phyloP scores from a whole-genome alignment of 345 rosid species.

The Viola odorata region DNA sequence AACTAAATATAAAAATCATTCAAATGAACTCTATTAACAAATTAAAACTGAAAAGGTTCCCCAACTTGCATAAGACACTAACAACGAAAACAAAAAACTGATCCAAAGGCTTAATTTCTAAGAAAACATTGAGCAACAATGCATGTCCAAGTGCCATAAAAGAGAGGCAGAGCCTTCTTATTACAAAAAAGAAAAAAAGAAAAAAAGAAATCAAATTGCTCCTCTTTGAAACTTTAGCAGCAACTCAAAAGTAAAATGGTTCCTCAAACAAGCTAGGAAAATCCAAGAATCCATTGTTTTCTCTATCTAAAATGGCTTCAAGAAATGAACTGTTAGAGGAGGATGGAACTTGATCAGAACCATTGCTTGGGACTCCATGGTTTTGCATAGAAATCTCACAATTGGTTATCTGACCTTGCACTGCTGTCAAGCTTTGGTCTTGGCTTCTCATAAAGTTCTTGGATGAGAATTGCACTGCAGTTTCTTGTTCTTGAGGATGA shows the following conservation, averaged over 20 bases:
- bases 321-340: constrained; percentile 44
- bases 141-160: too few species aligned
- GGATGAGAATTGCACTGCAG: constrained; percentile 22
- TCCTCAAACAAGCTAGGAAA: constrained; percentile 63
- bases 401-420: background rate
- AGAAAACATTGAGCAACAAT: too few species aligned
- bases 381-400: background rate
- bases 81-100: too few species aligned
- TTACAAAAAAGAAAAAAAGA: background rate
- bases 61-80: too few species aligned
- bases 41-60: too few species aligned
- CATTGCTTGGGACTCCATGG: constrained; percentile 13
- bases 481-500: constrained; percentile 23
- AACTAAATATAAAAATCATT: too few species aligned
- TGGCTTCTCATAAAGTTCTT: constrained; percentile 11
- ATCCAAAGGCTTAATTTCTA: too few species aligned
- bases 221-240: background rate
- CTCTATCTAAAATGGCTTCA: constrained; percentile 56
- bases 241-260: constrained; percentile 28
- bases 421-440: background rate
- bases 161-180: background rate
- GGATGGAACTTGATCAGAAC: constrained; percentile 17
- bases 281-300: constrained; percentile 59
- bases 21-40: too few species aligned
- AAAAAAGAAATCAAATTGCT: too few species aligned